These are phyloP conservation scores for Cinnamomum micranthum DNA, from an alignment of 164 flowering plant genomes.

Conservation along the genomic window DNA sequence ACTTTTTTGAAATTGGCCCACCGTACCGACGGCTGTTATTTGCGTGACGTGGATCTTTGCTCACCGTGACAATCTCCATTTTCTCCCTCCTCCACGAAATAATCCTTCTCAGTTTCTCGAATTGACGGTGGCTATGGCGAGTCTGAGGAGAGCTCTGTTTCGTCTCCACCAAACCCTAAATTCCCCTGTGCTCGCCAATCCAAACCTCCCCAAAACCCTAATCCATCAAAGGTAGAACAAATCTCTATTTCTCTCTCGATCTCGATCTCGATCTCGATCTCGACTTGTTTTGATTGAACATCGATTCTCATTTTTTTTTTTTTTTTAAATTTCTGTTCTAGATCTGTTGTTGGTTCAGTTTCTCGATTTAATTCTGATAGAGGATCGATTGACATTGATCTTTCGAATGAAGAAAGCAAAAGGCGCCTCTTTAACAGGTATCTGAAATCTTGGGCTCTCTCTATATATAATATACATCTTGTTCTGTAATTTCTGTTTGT, in stretches of 20 bases:
- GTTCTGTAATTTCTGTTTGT: background rate
- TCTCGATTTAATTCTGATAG: slow-evolving; percentile 20
- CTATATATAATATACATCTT: background rate
- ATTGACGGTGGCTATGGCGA: slow-evolving; percentile 14
- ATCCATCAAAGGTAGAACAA: background rate
- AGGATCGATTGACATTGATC: slow-evolving; percentile 37
- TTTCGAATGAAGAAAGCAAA: slow-evolving; percentile 74
- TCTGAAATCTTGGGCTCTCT: background rate
- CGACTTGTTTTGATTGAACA: background rate
- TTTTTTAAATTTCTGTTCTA: background rate
- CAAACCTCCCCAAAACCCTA: background rate
- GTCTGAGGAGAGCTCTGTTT: slow-evolving; percentile 16
- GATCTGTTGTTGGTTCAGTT: slow-evolving; percentile 20
- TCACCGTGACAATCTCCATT: no score
- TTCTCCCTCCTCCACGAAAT: no score
- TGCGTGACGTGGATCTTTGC: no score
- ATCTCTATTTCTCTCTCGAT: background rate
- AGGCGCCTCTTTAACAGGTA: slow-evolving; percentile 68
- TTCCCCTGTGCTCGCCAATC: background rate
- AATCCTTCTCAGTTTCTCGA: background rate
- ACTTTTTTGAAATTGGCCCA: no score
- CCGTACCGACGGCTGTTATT: no score
- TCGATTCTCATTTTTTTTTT: background rate
- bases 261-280: background rate
- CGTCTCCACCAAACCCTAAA: slow-evolving; percentile 14